Percentiles rank a stretch among this genome's conserved stretches.
Evolutionary conservation across 1,139 yeast species (phyloP).

Genomic region (Petasospora rhodanensis): DNA sequence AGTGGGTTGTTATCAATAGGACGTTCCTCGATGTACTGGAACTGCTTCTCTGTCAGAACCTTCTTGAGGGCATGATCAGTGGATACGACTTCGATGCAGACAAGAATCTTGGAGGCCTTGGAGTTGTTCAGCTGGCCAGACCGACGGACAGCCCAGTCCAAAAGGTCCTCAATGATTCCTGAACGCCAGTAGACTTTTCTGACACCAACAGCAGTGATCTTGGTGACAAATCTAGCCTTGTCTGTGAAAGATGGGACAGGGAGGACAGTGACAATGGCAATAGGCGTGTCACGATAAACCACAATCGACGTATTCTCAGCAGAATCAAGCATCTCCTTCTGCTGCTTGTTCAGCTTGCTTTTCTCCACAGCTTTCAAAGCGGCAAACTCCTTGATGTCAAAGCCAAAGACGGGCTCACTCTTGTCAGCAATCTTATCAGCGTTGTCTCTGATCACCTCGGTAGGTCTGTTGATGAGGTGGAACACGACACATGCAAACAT

Average conservation of each 20-base stretch:
- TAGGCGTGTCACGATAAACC: slow-evolving; percentile 61
- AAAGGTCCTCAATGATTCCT: slow-evolving; percentile 56
- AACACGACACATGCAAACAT: slow-evolving; percentile 26
- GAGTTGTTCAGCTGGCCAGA: slow-evolving; percentile 36
- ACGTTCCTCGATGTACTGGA: slow-evolving; percentile 28
- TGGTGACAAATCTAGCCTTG: slow-evolving; percentile 40
- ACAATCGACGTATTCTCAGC: slow-evolving; percentile 48
- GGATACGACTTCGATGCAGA: slow-evolving; percentile 46
- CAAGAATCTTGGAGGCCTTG: slow-evolving; percentile 25
- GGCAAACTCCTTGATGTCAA: slow-evolving; percentile 47
- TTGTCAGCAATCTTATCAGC: slow-evolving; percentile 45
- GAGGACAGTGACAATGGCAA: slow-evolving; percentile 49
- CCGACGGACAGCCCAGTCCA: slow-evolving; percentile 55
- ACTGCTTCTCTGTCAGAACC: slow-evolving; percentile 33
- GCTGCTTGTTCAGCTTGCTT: slow-evolving; percentile 25
- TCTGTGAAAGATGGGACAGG: slow-evolving; percentile 28
- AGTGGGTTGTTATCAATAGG: slow-evolving; percentile 28
- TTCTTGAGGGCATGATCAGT: slow-evolving; percentile 41
- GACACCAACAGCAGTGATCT: slow-evolving; percentile 54
- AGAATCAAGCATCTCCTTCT: slow-evolving; percentile 33
- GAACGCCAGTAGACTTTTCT: slow-evolving; percentile 61
- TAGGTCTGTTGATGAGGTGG: slow-evolving; percentile 29
- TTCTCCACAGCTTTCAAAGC: slow-evolving; percentile 25
- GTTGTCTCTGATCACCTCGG: slow-evolving; percentile 38
- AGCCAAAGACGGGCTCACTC: slow-evolving; percentile 46